Conservation (phyloP, 2,329 filamentous ascomycete species). For the Colletotrichum sp. region DNA sequence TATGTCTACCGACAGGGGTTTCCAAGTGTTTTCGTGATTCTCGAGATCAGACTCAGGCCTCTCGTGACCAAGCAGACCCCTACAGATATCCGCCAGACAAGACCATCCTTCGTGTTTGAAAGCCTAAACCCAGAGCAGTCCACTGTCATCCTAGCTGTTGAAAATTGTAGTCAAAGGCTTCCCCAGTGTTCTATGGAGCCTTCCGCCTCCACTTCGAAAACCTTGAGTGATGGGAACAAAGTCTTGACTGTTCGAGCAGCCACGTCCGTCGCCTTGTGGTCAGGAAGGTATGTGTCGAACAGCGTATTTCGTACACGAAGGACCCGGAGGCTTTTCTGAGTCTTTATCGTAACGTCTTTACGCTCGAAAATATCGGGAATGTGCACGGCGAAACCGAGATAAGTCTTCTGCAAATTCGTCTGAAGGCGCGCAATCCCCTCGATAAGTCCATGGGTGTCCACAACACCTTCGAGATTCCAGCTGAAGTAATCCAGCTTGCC, state of each 20-base stretch:
- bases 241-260: neutral
- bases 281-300: neutral
- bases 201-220: neutral
- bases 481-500: neutral
- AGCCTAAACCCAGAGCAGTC: neutral
- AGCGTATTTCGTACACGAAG: neutral
- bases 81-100: neutral
- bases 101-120: neutral
- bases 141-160: neutral
- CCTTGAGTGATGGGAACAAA: neutral
- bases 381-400: neutral
- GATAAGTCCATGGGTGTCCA: neutral
- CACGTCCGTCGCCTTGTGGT: neutral
- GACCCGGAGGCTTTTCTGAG: neutral
- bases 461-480: neutral
- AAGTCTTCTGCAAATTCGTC: neutral
- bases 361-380: neutral
- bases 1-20: neutral
- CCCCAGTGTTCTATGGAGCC: neutral
- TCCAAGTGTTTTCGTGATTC: neutral
- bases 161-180: neutral
- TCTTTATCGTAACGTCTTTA: neutral
- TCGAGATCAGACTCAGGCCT: neutral
- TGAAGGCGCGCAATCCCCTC: neutral
- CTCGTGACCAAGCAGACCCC: neutral